Evolutionary conservation across 257 asterid species (phyloP).

Genomic region (Solanum pinnatisectum): DNA sequence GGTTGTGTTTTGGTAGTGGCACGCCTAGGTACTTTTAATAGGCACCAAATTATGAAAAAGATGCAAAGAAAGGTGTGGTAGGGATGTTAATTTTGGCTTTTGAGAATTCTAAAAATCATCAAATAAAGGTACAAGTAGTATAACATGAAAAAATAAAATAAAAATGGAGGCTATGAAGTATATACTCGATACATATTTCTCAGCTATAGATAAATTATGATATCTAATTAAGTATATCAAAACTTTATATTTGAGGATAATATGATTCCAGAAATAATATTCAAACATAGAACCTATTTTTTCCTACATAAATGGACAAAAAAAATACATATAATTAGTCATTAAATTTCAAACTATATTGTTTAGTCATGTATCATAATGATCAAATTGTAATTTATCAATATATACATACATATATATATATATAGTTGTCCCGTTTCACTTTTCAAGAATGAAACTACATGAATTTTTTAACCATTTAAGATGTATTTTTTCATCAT

Average conservation of each 20-base stretch:
- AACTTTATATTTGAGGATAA: too few relatives aligned
- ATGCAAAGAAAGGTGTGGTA: background rate
- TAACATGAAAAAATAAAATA: background rate
- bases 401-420: too few relatives aligned
- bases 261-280: too few relatives aligned
- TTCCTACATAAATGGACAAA: background rate
- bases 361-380: background rate
- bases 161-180: background rate
- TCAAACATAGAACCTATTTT: background rate
- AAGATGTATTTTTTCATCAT: too few relatives aligned
- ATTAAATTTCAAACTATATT: background rate
- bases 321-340: too few relatives aligned
- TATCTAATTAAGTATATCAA: background rate
- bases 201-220: background rate
- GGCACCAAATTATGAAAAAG: conserved; percentile 35
- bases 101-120: conserved; percentile 19
- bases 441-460: too few relatives aligned
- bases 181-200: background rate
- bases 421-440: too few relatives aligned
- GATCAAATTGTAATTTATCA: too few relatives aligned
- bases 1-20: conserved; percentile 11
- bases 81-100: conserved; percentile 6
- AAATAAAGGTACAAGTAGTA: background rate
- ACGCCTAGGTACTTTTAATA: conserved; percentile 36
- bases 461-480: too few relatives aligned